Conservation (phyloP, 345 rosid genomes). For the Combretum micranthum region DNA sequence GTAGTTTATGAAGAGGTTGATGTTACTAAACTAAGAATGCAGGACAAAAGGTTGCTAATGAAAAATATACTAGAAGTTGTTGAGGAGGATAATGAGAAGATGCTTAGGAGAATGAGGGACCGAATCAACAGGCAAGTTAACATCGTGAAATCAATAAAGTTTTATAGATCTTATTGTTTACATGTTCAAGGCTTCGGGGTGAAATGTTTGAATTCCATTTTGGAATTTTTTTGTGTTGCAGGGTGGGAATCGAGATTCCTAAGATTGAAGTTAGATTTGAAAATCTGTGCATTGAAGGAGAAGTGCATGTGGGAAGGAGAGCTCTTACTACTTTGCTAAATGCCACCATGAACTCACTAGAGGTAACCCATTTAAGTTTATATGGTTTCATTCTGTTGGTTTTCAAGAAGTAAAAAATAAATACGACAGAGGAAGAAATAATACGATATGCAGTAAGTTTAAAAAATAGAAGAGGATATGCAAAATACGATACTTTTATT, state of each 20-base stretch:
- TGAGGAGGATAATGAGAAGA: constrained; percentile 68
- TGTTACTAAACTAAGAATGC: constrained; percentile 39
- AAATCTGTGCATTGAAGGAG: constrained; percentile 52
- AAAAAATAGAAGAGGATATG: too few species aligned
- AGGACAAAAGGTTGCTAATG: constrained; percentile 57
- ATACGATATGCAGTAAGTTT: too few species aligned
- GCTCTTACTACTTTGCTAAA: constrained; percentile 75
- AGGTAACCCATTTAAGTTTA: constrained; percentile 27
- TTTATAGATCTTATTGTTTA: too few species aligned
- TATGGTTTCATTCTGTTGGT: background rate
- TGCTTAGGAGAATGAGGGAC: constrained; percentile 45
- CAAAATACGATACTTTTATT: too few species aligned
- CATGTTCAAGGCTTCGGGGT: too few species aligned
- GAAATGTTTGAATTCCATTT: too few species aligned
- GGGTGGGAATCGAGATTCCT: constrained; percentile 76
- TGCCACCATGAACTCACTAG: constrained; percentile 43
- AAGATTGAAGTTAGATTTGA: constrained; percentile 72
- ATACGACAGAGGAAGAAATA: too few species aligned
- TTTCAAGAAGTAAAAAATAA: too few species aligned
- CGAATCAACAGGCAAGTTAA: constrained; percentile 38
- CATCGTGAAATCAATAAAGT: constrained; percentile 8
- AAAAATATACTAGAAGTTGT: constrained; percentile 51
- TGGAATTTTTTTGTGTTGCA: constrained; percentile 4
- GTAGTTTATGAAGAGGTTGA: constrained; percentile 45
- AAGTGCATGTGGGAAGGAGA: constrained; percentile 69